These are phyloP conservation scores for Kodamaea restingae DNA, from an alignment of 805 yeast genomes.

Conservation along the genomic window DNA sequence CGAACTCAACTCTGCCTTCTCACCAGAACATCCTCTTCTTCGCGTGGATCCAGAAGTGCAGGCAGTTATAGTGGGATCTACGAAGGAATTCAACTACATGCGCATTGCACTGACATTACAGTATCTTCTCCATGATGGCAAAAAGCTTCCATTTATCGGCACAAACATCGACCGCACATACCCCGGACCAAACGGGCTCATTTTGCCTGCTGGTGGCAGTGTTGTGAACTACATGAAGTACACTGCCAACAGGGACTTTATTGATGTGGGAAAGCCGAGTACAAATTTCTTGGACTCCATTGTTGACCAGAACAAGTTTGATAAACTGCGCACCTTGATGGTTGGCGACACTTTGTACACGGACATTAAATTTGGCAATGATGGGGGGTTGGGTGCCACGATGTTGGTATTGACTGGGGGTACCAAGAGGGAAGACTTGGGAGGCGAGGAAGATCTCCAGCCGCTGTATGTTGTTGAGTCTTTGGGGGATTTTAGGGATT, in stretches of 20 bases:
- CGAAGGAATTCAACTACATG: conserved; percentile 35
- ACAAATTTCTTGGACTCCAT: conserved; percentile 27
- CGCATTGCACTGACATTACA: conserved; percentile 35
- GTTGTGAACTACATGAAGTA: conserved; percentile 36
- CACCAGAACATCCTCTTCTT: conserved; percentile 22
- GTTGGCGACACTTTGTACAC: conserved; percentile 42
- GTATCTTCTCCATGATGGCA: conserved; percentile 30
- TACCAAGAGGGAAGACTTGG: conserved; percentile 24
- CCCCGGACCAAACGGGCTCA: conserved; percentile 36
- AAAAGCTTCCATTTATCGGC: conserved; percentile 35
- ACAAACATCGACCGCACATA: conserved; percentile 39
- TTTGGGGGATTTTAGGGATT: not conserved
- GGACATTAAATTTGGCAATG: conserved; percentile 42
- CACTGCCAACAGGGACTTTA: conserved; percentile 29
- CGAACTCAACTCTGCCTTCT: conserved; percentile 22
- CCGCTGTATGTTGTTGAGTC: conserved; percentile 27
- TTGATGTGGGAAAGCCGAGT: conserved; percentile 40
- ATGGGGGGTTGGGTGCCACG: conserved; percentile 27
- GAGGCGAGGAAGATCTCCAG: conserved; percentile 14
- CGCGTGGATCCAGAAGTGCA: conserved; percentile 34
- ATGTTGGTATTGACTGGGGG: conserved; percentile 38
- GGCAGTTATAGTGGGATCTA: conserved; percentile 40
- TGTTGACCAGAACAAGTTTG: conserved; percentile 24
- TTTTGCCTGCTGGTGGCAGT: conserved; percentile 40
- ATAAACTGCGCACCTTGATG: conserved; percentile 30